These are phyloP conservation scores for Phytopythium oedochilum DNA, from an alignment of 352 stramenopile species.

Conservation along the genomic window DNA sequence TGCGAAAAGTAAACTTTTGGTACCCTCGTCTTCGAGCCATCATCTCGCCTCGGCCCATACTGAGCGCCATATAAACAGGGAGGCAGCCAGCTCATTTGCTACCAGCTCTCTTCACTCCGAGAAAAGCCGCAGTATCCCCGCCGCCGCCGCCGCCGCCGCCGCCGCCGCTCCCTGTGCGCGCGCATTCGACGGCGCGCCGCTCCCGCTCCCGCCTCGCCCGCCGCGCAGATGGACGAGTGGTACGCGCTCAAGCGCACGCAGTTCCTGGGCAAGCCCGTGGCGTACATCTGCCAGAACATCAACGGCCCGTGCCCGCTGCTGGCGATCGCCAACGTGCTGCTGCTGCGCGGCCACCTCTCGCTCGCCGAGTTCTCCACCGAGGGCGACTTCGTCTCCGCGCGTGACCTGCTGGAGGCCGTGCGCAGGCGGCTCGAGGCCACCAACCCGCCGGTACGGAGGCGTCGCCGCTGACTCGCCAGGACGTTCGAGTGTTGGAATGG, in stretches of 20 bases:
- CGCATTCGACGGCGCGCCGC: not conserved
- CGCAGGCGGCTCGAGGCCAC: constrained; percentile 80
- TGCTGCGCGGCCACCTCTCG: constrained; percentile 88
- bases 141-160: not conserved
- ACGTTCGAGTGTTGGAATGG: too few species aligned
- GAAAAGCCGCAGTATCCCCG: not conserved
- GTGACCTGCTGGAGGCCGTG: constrained; percentile 90
- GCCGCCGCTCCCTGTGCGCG: too few species aligned
- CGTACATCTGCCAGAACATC: constrained; percentile 96
- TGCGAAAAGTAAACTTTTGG: too few species aligned
- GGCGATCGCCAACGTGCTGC: constrained; percentile 94
- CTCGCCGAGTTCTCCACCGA: constrained; percentile 59
- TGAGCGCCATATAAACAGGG: not conserved
- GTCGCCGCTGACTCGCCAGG: too few species aligned
- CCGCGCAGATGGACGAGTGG: constrained; percentile 57
- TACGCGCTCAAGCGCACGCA: constrained; percentile 77
- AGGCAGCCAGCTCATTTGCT: not conserved
- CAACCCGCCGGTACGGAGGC: constrained; percentile 54
- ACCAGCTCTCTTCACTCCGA: not conserved
- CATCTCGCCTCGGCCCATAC: not conserved
- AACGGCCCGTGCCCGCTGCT: constrained; percentile 98
- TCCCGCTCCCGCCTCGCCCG: too few species aligned
- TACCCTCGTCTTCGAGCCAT: not conserved
- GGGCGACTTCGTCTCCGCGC: constrained; percentile 78
- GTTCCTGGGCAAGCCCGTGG: constrained; percentile 77